Evolutionary conservation across 1,284 basidiomycete genomes (phyloP).

Genomic region (Taiwanofungus camphoratus): DNA sequence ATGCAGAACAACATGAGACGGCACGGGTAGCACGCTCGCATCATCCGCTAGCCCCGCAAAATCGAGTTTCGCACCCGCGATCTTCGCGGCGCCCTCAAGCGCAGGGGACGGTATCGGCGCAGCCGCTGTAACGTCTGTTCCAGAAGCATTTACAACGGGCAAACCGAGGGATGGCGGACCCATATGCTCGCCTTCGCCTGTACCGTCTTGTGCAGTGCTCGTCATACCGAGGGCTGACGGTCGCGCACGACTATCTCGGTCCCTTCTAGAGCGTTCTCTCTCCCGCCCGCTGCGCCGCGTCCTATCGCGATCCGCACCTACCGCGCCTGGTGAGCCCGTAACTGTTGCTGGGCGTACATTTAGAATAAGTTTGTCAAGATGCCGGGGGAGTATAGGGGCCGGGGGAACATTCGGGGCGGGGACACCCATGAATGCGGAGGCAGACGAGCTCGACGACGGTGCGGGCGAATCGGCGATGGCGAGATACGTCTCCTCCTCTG

Average conservation of each 20-base stretch:
- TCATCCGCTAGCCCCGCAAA: slow-evolving; percentile 70
- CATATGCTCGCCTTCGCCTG: slow-evolving; percentile 8
- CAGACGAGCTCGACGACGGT: slow-evolving; percentile 18
- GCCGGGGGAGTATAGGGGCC: slow-evolving; percentile 83
- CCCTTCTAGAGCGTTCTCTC: slow-evolving; percentile 14
- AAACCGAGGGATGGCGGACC: slow-evolving; percentile 21
- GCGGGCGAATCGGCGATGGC: slow-evolving; percentile 34
- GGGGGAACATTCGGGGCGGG: slow-evolving; percentile 74
- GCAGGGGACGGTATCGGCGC: slow-evolving; percentile 14
- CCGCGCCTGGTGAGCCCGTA: slow-evolving; percentile 14
- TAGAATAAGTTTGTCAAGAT: slow-evolving; percentile 91
- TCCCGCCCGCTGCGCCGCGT: slow-evolving; percentile 13
- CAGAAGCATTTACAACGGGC: slow-evolving; percentile 39
- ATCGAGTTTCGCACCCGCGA: slow-evolving; percentile 24
- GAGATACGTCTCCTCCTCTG: slow-evolving; percentile 77
- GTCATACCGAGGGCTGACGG: slow-evolving; percentile 25
- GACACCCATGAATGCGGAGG: slow-evolving; percentile 24
- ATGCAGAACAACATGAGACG: slow-evolving; percentile 92
- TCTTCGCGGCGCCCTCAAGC: slow-evolving; percentile 10
- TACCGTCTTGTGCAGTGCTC: slow-evolving; percentile 11
- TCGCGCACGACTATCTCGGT: slow-evolving; percentile 19
- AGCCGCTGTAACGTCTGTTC: slow-evolving; percentile 32
- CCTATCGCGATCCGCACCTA: slow-evolving; percentile 15
- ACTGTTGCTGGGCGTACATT: slow-evolving; percentile 45
- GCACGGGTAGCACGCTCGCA: slow-evolving; percentile 88